A percentile compares a stretch with the other conserved stretches of the same genome.
Evolutionary conservation across 306 rosid genomes (phyloP).

Genomic region (Glycine tomentella): DNA sequence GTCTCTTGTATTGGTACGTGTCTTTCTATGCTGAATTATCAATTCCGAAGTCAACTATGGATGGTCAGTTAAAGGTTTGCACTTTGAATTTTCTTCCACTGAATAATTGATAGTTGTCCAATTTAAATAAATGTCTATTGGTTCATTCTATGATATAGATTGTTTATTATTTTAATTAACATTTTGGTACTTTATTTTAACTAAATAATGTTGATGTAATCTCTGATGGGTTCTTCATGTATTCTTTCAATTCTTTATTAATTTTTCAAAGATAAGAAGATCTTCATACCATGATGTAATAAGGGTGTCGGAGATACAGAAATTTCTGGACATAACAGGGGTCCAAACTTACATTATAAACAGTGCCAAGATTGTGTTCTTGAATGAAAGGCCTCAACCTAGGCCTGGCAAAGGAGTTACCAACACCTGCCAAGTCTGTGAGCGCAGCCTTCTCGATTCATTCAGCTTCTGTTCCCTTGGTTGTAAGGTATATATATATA

Average conservation of each 20-base stretch:
- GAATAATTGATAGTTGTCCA: slow-evolving; percentile 29
- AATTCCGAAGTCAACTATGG: slow-evolving; percentile 53
- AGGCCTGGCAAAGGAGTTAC: slow-evolving; percentile 72
- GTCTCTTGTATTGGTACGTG: slow-evolving; percentile 37
- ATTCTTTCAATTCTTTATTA: background rate
- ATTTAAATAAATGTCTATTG: background rate
- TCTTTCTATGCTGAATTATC: slow-evolving; percentile 40
- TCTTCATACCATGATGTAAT: slow-evolving; percentile 85
- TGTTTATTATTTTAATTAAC: background rate
- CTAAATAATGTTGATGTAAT: background rate
- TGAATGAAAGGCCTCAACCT: slow-evolving; percentile 77
- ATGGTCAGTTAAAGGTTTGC: slow-evolving; percentile 39
- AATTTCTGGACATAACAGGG: slow-evolving; percentile 66
- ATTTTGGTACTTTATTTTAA: too few relatives aligned
- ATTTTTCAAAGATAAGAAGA: slow-evolving; percentile 63
- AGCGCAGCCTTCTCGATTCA: slow-evolving; percentile 68
- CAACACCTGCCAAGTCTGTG: slow-evolving; percentile 69
- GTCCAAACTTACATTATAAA: slow-evolving; percentile 71
- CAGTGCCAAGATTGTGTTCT: slow-evolving; percentile 77
- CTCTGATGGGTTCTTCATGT: slow-evolving; percentile 32
- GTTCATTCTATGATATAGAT: background rate
- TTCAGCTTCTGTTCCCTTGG: slow-evolving; percentile 76
- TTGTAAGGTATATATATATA: slow-evolving; percentile 60
- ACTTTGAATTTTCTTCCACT: slow-evolving; percentile 39
- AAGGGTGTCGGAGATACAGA: slow-evolving; percentile 74